Evolutionary conservation across 1,139 yeast species (phyloP).

Genomic region (Yamadazyma spencermartinsiae): DNA sequence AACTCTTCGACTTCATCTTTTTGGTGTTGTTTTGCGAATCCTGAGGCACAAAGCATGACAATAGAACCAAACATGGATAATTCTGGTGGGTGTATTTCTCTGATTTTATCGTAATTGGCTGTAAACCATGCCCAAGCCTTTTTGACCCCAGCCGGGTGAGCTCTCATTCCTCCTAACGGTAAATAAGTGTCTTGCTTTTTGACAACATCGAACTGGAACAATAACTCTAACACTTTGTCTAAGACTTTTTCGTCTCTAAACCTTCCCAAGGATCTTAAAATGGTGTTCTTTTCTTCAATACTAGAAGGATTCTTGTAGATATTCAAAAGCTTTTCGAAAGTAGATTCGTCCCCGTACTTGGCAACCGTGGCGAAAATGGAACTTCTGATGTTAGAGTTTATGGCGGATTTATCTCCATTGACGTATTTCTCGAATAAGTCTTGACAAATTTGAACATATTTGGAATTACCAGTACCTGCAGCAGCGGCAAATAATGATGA

Average conservation of each 20-base stretch:
- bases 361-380: conserved; percentile 72
- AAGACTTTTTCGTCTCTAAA: conserved; percentile 60
- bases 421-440: conserved; percentile 59
- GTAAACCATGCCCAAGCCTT: conserved; percentile 78
- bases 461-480: conserved; percentile 56
- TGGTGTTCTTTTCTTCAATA: conserved; percentile 74
- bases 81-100: conserved; percentile 74
- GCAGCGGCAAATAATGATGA: conserved; percentile 71
- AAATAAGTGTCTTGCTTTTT: conserved; percentile 81
- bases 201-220: conserved; percentile 68
- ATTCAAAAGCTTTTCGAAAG: conserved; percentile 62
- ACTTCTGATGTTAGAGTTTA: conserved; percentile 80
- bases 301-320: conserved; percentile 68
- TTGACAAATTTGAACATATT: conserved; percentile 53
- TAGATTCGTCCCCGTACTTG: conserved; percentile 58
- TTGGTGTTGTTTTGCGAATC: conserved; percentile 64
- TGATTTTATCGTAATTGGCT: conserved; percentile 69
- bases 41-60: conserved; percentile 59
- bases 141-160: conserved; percentile 61
- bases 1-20: conserved; percentile 58
- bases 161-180: conserved; percentile 71
- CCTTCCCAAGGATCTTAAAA: conserved; percentile 73
- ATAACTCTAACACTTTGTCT: conserved; percentile 57
- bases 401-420: conserved; percentile 66
- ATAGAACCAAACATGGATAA: conserved; percentile 76